phyloP scores from a whole-genome alignment of 169 alveolate species.

The Miamiensis avidus region DNA sequence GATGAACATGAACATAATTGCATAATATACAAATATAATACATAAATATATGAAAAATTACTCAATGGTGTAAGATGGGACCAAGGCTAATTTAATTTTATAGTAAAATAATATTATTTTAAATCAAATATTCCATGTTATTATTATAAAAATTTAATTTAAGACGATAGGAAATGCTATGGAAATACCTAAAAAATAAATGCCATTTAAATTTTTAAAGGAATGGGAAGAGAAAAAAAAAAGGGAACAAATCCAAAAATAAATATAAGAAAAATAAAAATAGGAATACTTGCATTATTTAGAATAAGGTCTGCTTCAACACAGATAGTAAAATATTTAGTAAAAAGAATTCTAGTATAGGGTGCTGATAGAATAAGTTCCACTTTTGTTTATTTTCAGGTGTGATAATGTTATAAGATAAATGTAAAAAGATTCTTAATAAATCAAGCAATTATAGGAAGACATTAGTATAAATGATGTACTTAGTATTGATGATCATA shows the following conservation, averaged over 20 bases:
- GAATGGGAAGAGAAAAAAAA: background rate
- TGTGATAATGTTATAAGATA: background rate
- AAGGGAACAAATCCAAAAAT: background rate
- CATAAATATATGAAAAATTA: too few relatives aligned
- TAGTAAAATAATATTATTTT: background rate
- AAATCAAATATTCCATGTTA: too few relatives aligned
- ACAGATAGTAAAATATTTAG: background rate
- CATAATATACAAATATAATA: too few relatives aligned
- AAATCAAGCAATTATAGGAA: background rate
- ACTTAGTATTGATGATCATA: background rate
- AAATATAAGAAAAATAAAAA: background rate
- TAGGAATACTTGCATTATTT: too few relatives aligned
- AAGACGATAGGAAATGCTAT: too few relatives aligned
- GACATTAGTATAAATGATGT: too few relatives aligned
- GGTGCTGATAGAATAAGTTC: background rate
- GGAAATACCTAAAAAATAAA: too few relatives aligned
- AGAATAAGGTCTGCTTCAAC: background rate
- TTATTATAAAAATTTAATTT: too few relatives aligned
- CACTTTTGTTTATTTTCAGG: background rate
- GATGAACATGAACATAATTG: background rate
- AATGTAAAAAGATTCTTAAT: background rate
- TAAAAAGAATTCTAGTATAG: background rate
- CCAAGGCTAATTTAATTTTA: too few relatives aligned
- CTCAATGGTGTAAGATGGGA: background rate
- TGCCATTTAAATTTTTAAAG: too few relatives aligned